Percentiles rank a stretch among this genome's conserved stretches.
Conservation (phyloP, 352 stramenopile genomes). For the Globisporangium okanoganense region DNA sequence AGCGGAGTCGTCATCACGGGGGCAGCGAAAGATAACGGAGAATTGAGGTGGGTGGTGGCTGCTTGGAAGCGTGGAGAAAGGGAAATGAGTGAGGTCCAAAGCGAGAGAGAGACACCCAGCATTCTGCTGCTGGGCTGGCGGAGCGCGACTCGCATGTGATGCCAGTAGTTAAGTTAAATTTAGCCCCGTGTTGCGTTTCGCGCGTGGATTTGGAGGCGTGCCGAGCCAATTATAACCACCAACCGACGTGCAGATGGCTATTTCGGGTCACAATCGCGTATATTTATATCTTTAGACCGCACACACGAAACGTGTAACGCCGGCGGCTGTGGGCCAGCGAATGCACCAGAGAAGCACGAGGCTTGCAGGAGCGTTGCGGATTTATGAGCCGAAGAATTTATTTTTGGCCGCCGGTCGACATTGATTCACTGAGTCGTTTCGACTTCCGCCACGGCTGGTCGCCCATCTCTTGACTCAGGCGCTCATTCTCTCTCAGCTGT, state of each 20-base stretch:
- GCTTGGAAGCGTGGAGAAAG: neutral
- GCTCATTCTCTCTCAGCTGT: too few species aligned
- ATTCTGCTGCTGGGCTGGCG: neutral
- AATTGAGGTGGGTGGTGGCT: neutral
- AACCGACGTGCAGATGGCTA: neutral
- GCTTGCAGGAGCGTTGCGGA: neutral
- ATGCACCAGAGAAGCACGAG: neutral
- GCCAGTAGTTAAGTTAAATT: neutral
- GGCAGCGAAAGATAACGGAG: neutral
- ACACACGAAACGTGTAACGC: neutral
- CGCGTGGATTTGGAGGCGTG: neutral
- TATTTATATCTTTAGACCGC: neutral
- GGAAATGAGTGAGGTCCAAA: neutral
- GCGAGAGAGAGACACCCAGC: neutral
- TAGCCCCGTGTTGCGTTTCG: neutral
- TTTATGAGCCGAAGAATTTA: neutral
- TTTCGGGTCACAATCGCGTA: neutral
- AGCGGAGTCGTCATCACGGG: constrained; percentile 61
- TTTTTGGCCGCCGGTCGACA: neutral
- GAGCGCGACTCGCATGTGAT: neutral
- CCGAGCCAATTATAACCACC: neutral
- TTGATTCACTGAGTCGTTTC: too few species aligned
- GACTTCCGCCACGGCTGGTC: too few species aligned
- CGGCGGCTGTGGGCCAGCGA: neutral
- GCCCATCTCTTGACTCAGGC: too few species aligned